Evolutionary conservation across 495 filamentous ascomycete genomes (phyloP), one percentile per base, ranked within the genome.

Genomic region (Xylaria venustula): DNA sequence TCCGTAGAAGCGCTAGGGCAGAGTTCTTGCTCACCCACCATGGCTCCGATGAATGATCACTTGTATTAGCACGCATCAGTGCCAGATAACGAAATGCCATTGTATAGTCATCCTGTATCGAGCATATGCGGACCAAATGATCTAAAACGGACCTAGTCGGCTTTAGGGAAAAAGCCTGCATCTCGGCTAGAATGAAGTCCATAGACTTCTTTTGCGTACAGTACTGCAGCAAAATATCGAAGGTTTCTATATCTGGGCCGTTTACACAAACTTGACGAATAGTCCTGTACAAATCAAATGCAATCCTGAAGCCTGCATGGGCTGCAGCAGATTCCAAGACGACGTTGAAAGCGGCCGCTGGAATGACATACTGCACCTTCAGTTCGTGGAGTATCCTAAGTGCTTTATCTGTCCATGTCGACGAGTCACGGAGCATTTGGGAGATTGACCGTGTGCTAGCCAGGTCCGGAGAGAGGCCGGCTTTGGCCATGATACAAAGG

Each of bases 111-210:
- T 80, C 72, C 23, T 79, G 75, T 15, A 75, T 67, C 15, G 88
- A 63, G 65, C 88, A 90, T 59, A 88, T 81, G 19, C 88, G 72
- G 40, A 93, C 83, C 17, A 95, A 68, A 26, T 81, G 75, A 63
- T 93, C 88, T 65, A 90, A 90, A 2, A 88, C 90, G 41, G 77
- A 63, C 17, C 68, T 64, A 53, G 88, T 77, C 0, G 90, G 87
- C 19, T 77, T 64, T 28, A 93, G 72, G 8, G 77, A 76, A 40
- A 88, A 77, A 20, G 83, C 80, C 0, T 83, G 73, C 87, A 96
- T 93, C 69, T 96, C 93, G 15, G 81, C 78, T 15, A 87, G 81
- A 0, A 94, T 64, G 66, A 91, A 90, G 74, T 87, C 85, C 54
- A 86, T 87, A 1, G 79, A 69, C 49, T 83, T 80, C 54, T 81